A percentile compares a stretch with the other conserved stretches of the same genome.
Evolutionary conservation across 257 asterid genomes (phyloP).

Genomic region (Solanum okadae): DNA sequence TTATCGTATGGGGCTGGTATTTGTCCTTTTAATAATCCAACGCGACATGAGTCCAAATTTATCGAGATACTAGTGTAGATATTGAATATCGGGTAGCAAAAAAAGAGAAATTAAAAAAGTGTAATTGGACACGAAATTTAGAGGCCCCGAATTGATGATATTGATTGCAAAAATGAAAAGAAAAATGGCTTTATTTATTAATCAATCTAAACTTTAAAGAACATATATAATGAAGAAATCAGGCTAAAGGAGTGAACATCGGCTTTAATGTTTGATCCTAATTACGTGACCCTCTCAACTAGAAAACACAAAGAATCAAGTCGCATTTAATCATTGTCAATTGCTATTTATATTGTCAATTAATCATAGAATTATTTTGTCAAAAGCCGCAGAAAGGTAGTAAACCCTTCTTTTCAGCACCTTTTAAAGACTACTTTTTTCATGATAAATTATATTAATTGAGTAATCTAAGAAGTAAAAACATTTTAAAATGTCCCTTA

Average conservation of each 20-base stretch:
- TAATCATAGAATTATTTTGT: neutral
- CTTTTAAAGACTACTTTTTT: constrained; percentile 18
- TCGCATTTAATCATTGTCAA: neutral
- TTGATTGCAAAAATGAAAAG: neutral
- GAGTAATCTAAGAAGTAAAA: neutral
- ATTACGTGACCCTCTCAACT: neutral
- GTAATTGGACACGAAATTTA: neutral
- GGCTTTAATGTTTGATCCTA: neutral
- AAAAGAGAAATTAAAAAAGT: neutral
- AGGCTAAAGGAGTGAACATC: constrained; percentile 17
- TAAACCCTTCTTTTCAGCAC: neutral
- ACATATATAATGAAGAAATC: constrained; percentile 1
- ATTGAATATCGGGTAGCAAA: neutral
- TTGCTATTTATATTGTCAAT: neutral
- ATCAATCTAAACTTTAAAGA: neutral
- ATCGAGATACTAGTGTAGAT: rapidly evolving
- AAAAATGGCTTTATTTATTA: neutral
- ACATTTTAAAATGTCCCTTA: neutral
- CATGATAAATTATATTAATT: neutral
- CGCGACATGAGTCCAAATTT: neutral
- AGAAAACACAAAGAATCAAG: neutral
- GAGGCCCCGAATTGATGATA: neutral
- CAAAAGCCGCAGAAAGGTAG: neutral
- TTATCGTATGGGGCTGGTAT: neutral
- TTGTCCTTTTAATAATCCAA: neutral